These are phyloP conservation scores for Trichosporon sp. DNA, from an alignment of 1,284 basidiomycete species.

Conservation along the genomic window DNA sequence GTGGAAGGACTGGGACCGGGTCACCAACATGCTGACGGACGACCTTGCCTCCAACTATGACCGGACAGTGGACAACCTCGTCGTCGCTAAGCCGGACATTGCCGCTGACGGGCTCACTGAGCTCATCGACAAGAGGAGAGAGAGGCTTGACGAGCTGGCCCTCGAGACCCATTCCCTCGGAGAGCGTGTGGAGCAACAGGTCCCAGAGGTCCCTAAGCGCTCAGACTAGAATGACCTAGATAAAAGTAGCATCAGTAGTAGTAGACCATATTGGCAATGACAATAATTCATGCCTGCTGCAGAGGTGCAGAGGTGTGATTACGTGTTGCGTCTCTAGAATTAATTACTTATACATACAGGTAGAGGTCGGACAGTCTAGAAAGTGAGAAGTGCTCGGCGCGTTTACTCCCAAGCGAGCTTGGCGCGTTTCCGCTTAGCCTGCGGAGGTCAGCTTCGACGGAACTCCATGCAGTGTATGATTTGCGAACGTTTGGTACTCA, in stretches of 20 bases:
- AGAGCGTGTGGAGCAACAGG: constrained; percentile 12
- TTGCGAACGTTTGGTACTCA: constrained; percentile 31
- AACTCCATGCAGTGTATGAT: background rate
- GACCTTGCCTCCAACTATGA: constrained; percentile 68
- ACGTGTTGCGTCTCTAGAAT: background rate
- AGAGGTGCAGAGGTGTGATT: background rate
- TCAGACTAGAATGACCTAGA: constrained; percentile 14
- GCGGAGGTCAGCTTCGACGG: background rate
- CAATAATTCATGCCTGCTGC: background rate
- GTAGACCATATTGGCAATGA: constrained; percentile 3
- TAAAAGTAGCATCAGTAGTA: constrained; percentile 4
- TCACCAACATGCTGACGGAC: constrained; percentile 69
- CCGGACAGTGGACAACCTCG: constrained; percentile 51
- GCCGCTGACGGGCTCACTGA: constrained; percentile 59
- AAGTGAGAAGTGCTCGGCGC: background rate
- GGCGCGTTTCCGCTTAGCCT: constrained; percentile 51
- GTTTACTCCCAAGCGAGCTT: constrained; percentile 54
- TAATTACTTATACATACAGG: constrained; percentile 20
- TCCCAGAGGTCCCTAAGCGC: background rate
- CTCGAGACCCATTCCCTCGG: background rate
- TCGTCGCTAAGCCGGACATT: constrained; percentile 44
- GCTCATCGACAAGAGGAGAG: constrained; percentile 55
- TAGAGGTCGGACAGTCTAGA: background rate
- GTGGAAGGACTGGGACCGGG: constrained; percentile 71
- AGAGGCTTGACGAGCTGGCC: constrained; percentile 60